Conservation (phyloP, 2,329 filamentous ascomycete genomes). For the Paradendryphiella salina region DNA sequence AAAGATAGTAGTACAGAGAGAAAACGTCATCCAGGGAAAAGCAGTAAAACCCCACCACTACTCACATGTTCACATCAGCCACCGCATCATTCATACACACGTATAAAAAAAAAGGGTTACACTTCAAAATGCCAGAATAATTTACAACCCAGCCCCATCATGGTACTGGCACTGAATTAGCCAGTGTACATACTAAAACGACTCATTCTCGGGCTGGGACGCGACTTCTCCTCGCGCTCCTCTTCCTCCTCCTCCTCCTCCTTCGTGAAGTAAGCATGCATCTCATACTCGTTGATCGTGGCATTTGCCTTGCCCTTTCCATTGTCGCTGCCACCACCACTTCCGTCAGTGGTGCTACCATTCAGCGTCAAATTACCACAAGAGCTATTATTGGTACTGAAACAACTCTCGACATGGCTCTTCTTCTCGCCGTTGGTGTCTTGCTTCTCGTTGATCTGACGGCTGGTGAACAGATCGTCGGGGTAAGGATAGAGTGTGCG, state of each 20-base stretch:
- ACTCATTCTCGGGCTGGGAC: neutral
- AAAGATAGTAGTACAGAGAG: no score
- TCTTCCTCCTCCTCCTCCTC: neutral
- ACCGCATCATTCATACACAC: no score
- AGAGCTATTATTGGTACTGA: neutral
- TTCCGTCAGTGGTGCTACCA: neutral
- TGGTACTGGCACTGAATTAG: no score
- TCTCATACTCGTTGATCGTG: neutral
- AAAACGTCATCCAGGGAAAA: no score
- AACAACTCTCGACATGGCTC: neutral
- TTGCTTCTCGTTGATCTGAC: constrained; percentile 10
- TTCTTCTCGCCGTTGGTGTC: neutral
- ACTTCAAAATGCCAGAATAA: no score
- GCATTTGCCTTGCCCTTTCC: neutral
- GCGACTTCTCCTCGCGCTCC: neutral
- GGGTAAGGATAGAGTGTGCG: constrained; percentile 43
- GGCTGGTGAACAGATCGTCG: constrained; percentile 18
- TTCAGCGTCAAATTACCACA: neutral
- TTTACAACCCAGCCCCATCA: no score
- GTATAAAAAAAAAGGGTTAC: no score
- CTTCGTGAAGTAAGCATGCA: neutral
- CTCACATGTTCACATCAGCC: no score
- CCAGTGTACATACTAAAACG: neutral
- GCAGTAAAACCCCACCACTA: no score
- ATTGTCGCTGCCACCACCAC: neutral